Base-by-base conservation (phyloP, 306 rosid species). In the Cicer judaicum region DNA sequence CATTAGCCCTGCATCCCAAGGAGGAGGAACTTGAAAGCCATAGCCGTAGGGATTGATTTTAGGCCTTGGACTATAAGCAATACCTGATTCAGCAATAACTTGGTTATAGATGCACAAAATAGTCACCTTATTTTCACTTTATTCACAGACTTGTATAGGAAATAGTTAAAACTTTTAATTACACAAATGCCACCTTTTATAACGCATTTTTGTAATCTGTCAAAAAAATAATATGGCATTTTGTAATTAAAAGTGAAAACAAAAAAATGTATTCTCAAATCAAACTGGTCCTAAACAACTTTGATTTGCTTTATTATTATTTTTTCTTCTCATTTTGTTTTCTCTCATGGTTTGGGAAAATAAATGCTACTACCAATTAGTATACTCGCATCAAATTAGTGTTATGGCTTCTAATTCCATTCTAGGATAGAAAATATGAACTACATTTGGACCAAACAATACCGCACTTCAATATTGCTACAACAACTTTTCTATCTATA, bases 11-110 rank as follows among this genome's bases (percentile, higher is more conserved):
- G 70, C 75, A 24, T 73, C 56, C 89, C 85, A 86, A 10, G 77
- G 75, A 48, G 79, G 83, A 65, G 81, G 76, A 39, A 76, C 72
- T 47, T 78, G 87, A 81, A 83, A 83, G 52, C 76, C 87, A 71
- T 70, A 81, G 39, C 84, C 87, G 15, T 78, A 75, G 65, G 76
- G 82, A 49, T 80, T 81, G 67, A 78, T 43, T 3, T 81, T 24
- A 77, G 85, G 76, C 29, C 77, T 75, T 42, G 85, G 75, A 43
- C 72, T 72, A 75, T 80, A 83, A 61, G 77, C 21, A 78, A 83
- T 67, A 38, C 82, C 85, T 83, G 82, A 70, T 54, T 53, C 66
- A 79, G 11, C 13, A 12, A 55, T 57, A 74, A 80, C 49, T 48
- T 13, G 70, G 55, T 75, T 70, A 74, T 10, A 11, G 14, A 40